Conservation (phyloP, 306 rosid genomes). For the cucumber (Cucumis sativus) region DNA sequence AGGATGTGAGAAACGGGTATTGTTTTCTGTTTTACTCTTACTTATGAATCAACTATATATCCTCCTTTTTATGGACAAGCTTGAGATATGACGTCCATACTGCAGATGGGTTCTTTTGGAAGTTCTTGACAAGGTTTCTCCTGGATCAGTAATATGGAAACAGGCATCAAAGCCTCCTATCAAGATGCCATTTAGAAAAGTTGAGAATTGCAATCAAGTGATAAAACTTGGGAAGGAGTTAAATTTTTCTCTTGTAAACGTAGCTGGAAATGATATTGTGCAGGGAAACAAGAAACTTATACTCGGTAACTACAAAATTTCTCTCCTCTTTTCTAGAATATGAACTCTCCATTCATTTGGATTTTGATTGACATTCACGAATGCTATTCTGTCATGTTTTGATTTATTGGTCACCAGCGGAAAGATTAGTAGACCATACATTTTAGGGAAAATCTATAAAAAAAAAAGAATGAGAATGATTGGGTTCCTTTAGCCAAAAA, state of each 20-base stretch:
- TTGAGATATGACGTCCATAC: constrained; percentile 17
- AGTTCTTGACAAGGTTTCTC: constrained; percentile 84
- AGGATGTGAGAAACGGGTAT: constrained; percentile 94
- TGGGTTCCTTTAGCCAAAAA: not conserved
- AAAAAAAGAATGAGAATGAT: not conserved
- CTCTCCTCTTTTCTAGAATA: not conserved
- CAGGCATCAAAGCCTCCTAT: constrained; percentile 95
- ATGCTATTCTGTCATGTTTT: not conserved
- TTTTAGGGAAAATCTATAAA: not conserved
- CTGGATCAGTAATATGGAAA: constrained; percentile 93
- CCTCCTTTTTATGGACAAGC: not conserved
- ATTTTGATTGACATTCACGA: not conserved
- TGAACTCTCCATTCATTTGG: not conserved
- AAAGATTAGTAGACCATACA: not conserved
- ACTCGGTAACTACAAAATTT: constrained; percentile 40
- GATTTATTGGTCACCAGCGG: not conserved
- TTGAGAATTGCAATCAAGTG: constrained; percentile 98
- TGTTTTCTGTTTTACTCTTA: constrained; percentile 10
- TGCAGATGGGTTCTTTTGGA: constrained; percentile 96
- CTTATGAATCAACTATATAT: not conserved
- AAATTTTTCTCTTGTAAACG: constrained; percentile 85
- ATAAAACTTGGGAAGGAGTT: constrained; percentile 69
- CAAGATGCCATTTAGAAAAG: constrained; percentile 96
- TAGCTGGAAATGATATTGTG: constrained; percentile 95
- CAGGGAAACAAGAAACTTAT: constrained; percentile 98